Base-by-base conservation (phyloP, 495 filamentous ascomycete genomes). In the Daldinia loculata region DNA sequence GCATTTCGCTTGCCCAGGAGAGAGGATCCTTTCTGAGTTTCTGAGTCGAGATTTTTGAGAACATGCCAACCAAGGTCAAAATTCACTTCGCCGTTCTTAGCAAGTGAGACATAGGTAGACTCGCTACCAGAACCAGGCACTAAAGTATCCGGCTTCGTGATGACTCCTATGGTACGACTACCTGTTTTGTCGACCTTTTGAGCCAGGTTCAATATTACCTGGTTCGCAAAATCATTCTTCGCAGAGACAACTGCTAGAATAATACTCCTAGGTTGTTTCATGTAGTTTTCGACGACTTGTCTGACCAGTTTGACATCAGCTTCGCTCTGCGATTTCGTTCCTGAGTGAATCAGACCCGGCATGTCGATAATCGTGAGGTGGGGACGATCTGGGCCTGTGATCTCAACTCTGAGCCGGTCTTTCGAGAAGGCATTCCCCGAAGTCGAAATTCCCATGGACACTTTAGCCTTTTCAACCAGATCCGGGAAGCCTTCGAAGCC, bases 11-110 rank as follows among this genome's bases (percentile, higher is more conserved):
- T 65, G 19, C 65, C 71, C 11, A 82, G 53, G 0, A 78, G 74
- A 17, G 58, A 80, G 19, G 71, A 67, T 7, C 78, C 74, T 29
- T 74, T 67, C 9, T 80, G 74, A 0, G 80, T 78, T n/a, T 82
- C 76, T 64, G 82, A 86, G 29, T 78, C 79, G 2, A 85, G 80
- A 68, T 91, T 91, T 19, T 82, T 84, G 15, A 93, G 74, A 0
- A 88, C 84, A 70, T 91, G 88, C 89, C 88, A 91, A 6, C 89
- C 89, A 1, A 90, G 81, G 32, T 82, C 74, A 59, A 92, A 83
- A 12, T 67, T 69, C n/a, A 87, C 78, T 53, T 89, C 81, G 22
- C 85, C 72, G 58, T 91, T 91, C 34, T 74, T 66, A 0, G 76
- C 77, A 0, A 80, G 66, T 12, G 63, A 59, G 26, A 78, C 56